phyloP scores from a whole-genome alignment of 1,284 basidiomycete genomes.

The Leccinum pachyderme region DNA sequence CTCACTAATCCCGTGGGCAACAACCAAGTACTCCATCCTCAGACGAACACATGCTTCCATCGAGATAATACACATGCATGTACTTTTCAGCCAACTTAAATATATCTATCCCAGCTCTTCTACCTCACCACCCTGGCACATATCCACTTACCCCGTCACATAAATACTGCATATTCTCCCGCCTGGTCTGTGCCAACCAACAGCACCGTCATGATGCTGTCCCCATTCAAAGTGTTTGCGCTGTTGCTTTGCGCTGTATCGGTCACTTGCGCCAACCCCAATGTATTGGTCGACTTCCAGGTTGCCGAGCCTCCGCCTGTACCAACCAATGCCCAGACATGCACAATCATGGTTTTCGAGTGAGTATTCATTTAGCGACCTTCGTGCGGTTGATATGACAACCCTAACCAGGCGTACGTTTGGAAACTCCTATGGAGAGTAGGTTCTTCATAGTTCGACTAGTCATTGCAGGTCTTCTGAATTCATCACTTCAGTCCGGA shows the following conservation, averaged over 20 bases:
- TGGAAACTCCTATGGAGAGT: conserved; percentile 68
- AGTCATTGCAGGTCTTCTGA: background rate
- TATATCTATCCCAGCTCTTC: background rate
- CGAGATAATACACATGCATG: background rate
- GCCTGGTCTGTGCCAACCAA: background rate
- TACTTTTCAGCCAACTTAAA: background rate
- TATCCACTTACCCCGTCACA: background rate
- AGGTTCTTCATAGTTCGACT: conserved; percentile 24
- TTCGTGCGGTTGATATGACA: background rate
- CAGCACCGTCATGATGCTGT: conserved; percentile 13
- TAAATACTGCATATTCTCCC: background rate
- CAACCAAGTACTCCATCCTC: background rate
- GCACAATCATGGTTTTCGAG: conserved; percentile 65
- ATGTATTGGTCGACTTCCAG: conserved; percentile 67
- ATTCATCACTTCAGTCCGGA: conserved; percentile 47
- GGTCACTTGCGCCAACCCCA: conserved; percentile 28
- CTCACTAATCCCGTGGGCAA: background rate
- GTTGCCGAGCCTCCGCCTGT: conserved; percentile 68
- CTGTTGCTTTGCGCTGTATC: conserved; percentile 13
- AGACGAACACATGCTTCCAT: background rate
- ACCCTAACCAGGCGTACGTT: conserved; percentile 56
- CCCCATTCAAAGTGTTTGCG: conserved; percentile 7
- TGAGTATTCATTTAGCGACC: conserved; percentile 34
- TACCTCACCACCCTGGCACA: background rate
- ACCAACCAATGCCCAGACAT: conserved; percentile 55